These are phyloP conservation scores for Candida sonorensis DNA, from an alignment of 805 yeast genomes.

Conservation along the genomic window DNA sequence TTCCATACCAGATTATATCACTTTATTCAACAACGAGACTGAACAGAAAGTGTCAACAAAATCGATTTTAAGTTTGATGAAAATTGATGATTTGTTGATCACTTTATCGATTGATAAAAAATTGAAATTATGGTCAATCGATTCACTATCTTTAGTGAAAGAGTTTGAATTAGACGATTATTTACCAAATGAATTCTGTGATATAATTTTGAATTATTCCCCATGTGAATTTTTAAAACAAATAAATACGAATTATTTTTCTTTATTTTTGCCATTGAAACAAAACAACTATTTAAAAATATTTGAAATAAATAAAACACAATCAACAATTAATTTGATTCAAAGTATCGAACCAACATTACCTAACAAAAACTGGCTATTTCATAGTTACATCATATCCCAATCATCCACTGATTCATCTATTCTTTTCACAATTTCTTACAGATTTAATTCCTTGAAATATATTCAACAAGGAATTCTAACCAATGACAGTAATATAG, in stretches of 20 bases:
- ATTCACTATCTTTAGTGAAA: constrained; percentile 20
- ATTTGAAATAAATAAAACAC: constrained; percentile 14
- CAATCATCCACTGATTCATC: constrained; percentile 3
- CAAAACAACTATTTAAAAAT: constrained; percentile 13
- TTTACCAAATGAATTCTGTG: constrained; percentile 16
- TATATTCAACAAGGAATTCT: constrained; percentile 16
- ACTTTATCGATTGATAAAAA: constrained; percentile 50
- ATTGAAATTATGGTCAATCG: constrained; percentile 56
- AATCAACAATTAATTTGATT: constrained; percentile 4
- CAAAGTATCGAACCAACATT: constrained; percentile 11
- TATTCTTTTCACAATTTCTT: no score
- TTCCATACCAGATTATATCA: constrained; percentile 9
- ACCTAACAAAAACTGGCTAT: constrained; percentile 17
- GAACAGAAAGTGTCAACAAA: constrained; percentile 18
- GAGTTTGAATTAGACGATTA: constrained; percentile 17
- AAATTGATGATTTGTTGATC: constrained; percentile 9
- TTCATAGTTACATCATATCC: constrained; percentile 16
- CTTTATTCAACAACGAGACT: constrained; percentile 13
- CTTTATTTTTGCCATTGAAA: constrained; percentile 23
- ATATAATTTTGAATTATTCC: constrained; percentile 10
- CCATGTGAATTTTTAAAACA: constrained; percentile 15
- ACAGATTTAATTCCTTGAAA: constrained; percentile 18
- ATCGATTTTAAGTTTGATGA: constrained; percentile 15
- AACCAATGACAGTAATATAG: neutral
- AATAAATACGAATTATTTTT: constrained; percentile 7